These are phyloP conservation scores for Cryphonectria japonica DNA, from an alignment of 2,329 filamentous ascomycete species.

Conservation along the genomic window DNA sequence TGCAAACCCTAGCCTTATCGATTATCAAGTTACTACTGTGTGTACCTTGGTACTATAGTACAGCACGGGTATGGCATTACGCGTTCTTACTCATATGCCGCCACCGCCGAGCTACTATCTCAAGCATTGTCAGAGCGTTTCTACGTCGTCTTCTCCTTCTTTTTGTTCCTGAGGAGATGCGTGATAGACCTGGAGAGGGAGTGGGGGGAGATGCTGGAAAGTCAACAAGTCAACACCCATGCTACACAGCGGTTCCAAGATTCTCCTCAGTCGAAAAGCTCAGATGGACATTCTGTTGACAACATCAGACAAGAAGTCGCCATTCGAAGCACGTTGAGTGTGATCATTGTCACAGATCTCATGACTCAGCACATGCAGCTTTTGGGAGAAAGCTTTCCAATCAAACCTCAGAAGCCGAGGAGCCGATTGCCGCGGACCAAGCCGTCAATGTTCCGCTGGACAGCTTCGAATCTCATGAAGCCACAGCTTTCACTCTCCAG, in stretches of 20 bases:
- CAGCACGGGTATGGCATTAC: too few species aligned
- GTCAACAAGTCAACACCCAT: too few species aligned
- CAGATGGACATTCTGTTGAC: neutral
- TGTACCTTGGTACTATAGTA: too few species aligned
- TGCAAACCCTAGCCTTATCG: neutral
- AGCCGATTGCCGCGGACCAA: conserved; percentile 31
- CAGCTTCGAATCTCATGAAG: conserved; percentile 43
- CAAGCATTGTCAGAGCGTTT: neutral
- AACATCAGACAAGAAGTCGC: neutral
- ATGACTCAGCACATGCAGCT: neutral
- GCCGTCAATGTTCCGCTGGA: conserved; percentile 37
- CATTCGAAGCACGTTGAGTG: neutral
- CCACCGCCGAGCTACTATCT: neutral
- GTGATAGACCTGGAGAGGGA: too few species aligned
- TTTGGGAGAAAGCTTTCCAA: neutral
- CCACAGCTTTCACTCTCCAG: conserved; percentile 49
- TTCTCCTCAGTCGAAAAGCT: neutral
- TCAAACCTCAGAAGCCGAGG: neutral
- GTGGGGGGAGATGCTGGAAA: too few species aligned
- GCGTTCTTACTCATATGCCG: neutral
- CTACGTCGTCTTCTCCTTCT: too few species aligned
- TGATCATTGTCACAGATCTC: neutral
- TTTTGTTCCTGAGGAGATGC: too few species aligned
- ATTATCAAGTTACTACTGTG: too few species aligned
- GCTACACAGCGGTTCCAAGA: too few species aligned